These are phyloP conservation scores for Penicillium sp. DNA, from an alignment of 2,329 filamentous ascomycete genomes.

Conservation along the genomic window DNA sequence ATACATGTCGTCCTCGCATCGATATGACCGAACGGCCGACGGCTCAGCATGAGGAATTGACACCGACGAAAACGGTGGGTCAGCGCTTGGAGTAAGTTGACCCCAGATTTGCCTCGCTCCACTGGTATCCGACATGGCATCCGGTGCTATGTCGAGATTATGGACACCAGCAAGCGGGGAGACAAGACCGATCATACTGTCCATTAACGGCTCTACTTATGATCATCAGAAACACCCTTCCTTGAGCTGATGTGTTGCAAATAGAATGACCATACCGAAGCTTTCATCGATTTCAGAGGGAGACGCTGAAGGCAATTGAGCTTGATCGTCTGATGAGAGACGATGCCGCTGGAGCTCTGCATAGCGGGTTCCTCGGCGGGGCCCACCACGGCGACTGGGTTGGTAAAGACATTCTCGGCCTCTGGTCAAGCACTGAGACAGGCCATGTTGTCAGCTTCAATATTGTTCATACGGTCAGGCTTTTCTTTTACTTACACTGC, in stretches of 20 bases:
- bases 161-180: constrained; percentile 20
- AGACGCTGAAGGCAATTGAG: background rate
- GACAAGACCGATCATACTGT: constrained; percentile 20
- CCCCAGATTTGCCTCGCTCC: constrained; percentile 15
- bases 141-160: constrained; percentile 22
- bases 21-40: constrained; percentile 19
- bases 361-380: constrained; percentile 22
- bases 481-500: constrained; percentile 15
- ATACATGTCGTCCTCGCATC: constrained; percentile 26
- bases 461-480: background rate
- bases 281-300: constrained; percentile 4
- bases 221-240: background rate
- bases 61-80: constrained; percentile 6
- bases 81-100: constrained; percentile 14
- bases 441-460: background rate
- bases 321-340: background rate
- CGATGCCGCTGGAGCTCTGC: constrained; percentile 11
- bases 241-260: too few species aligned
- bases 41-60: constrained; percentile 7
- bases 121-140: constrained; percentile 13
- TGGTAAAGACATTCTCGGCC: constrained; percentile 21
- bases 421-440: constrained; percentile 19
- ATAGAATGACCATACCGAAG: background rate
- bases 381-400: constrained; percentile 29
- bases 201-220: constrained; percentile 17